A percentile compares a stretch with the other conserved stretches of the same genome.
These are phyloP conservation scores for Aspergillus mulundensis DNA, from an alignment of 495 filamentous ascomycete genomes.

Conservation along the genomic window DNA sequence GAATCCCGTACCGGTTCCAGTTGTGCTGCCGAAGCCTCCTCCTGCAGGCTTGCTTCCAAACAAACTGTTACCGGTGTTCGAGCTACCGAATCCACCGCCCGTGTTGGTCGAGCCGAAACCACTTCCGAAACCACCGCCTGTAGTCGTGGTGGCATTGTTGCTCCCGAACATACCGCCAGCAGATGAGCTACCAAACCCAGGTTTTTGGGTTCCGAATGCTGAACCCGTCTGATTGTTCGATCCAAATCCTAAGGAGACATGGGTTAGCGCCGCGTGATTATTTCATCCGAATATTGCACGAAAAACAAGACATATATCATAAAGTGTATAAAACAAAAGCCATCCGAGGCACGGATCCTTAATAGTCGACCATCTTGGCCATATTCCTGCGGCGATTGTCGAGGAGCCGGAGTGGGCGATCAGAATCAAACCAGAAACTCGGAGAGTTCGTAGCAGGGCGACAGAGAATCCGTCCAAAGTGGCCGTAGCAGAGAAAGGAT, in stretches of 20 bases:
- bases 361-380: neutral
- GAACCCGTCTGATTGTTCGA: conserved; percentile 31
- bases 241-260: conserved; percentile 35
- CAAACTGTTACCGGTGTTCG: conserved; percentile 28
- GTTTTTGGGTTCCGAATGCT: conserved; percentile 36
- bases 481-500: conserved; percentile 24
- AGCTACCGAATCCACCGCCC: conserved; percentile 18
- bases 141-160: conserved; percentile 22
- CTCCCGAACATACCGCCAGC: conserved; percentile 50
- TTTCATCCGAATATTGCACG: neutral
- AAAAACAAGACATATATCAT: neutral
- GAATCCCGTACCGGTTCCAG: conserved; percentile 24
- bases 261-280: neutral
- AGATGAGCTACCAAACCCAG: conserved; percentile 49
- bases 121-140: conserved; percentile 39
- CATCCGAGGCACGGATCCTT: conserved; percentile 18
- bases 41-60: conserved; percentile 43
- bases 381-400: neutral
- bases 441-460: neutral
- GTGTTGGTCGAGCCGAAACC: conserved; percentile 20
- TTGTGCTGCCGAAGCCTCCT: conserved; percentile 35
- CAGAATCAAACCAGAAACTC: neutral
- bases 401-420: neutral
- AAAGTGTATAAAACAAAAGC: conserved; percentile 6
- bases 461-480: conserved; percentile 11